Base-by-base conservation (phyloP, 371 early-diverging fungal species). In the Apophysomyces trapeziformis region DNA sequence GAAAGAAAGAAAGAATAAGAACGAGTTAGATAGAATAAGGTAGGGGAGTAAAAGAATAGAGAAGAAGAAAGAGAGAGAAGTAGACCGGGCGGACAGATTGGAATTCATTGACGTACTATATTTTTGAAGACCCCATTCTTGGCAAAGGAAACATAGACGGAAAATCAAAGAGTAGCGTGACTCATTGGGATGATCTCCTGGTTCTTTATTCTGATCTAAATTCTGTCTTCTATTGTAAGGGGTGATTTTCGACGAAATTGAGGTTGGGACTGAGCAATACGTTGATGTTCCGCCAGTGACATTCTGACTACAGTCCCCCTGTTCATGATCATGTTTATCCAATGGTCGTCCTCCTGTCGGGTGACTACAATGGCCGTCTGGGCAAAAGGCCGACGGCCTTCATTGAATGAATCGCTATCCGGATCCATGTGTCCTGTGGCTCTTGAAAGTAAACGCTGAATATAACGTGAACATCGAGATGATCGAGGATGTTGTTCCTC, bases 161-260 rank as follows among this genome's bases (percentile, higher is more conserved):
- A 47, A 47, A 47, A 47, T 11, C 47, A 47, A 47, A 47, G 18
- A 18, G 47, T 47, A n/a, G 47, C 47, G n/a, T 47, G 47, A 47
- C 47, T 16, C 16, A 47, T 47, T 21, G 47, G 47, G 47, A 47
- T 47, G 47, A 47, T 47, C 47, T 13, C 18, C 47, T 16, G 16
- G 47, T 47, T 47, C 16, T 47, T 16, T 47, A 47, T 47, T 13
- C 7, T n/a, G 13, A 47, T 18, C 47, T 47, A 7, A 7, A 47
- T 47, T 47, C 47, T 47, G 7, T n/a, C n/a, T 18, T 47, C 18
- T 47, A n/a, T 16, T 14, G 18, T 47, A 47, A 47, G 47, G 13
- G 47, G 47, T n/a, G 47, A 47, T 47, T 47, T 47, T 47, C 47
- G 47, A 47, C 47, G 47, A 47, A 47, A 47, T 47, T 47, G 47